A percentile compares a stretch with the other conserved stretches of the same genome.
Conservation (phyloP, 1,139 yeast genomes). For the Blastobotrys persicus region DNA sequence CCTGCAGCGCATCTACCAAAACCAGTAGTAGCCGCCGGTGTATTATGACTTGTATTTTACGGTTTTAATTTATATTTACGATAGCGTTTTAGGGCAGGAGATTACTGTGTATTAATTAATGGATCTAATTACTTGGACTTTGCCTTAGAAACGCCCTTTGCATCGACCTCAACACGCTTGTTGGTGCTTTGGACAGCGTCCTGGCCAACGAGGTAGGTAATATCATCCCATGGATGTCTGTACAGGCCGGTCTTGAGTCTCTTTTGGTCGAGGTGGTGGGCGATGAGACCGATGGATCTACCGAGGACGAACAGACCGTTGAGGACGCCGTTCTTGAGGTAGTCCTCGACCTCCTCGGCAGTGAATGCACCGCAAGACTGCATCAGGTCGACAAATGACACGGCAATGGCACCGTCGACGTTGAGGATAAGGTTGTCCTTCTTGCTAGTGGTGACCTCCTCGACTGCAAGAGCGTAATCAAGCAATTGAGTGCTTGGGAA, state of each 20-base stretch:
- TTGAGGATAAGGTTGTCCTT: constrained; percentile 47
- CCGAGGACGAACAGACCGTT: constrained; percentile 48
- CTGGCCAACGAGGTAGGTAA: constrained; percentile 43
- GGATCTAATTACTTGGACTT: constrained; percentile 24
- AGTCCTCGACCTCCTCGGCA: constrained; percentile 45
- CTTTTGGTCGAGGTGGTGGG: constrained; percentile 49
- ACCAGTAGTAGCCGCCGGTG: constrained; percentile 3
- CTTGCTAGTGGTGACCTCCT: constrained; percentile 48
- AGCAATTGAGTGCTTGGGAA: constrained; percentile 45
- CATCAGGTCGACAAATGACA: constrained; percentile 45
- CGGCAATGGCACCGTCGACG: constrained; percentile 49
- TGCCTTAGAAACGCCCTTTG: constrained; percentile 37
- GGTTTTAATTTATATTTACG: too few relatives aligned
- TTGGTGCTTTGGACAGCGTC: constrained; percentile 33
- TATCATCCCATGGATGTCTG: constrained; percentile 50
- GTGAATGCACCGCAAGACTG: constrained; percentile 47
- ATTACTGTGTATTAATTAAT: too few relatives aligned
- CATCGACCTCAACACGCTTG: constrained; percentile 39
- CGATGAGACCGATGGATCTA: constrained; percentile 47
- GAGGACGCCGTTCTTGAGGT: constrained; percentile 46
- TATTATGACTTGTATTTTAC: too few relatives aligned
- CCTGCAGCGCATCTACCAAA: constrained; percentile 70
- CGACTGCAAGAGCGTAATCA: constrained; percentile 49
- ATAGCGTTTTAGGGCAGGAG: too few relatives aligned
- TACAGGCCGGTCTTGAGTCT: constrained; percentile 47